Evolutionary conservation across 768 basidiomycete genomes (phyloP).

Genomic region (Austroboletus festivus): DNA sequence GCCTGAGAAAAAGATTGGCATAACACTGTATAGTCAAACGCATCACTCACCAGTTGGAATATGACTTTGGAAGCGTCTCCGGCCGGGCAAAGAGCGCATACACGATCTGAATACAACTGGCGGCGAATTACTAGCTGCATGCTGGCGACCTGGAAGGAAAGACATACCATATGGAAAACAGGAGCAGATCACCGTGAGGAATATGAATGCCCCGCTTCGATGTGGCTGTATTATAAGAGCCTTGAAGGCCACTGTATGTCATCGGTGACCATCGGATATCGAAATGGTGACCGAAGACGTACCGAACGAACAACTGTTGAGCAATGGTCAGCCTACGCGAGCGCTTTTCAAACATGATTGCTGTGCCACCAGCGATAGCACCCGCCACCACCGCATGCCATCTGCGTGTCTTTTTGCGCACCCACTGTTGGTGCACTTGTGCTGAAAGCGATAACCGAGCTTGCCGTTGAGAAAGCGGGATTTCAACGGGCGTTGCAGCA

Average conservation of each 20-base stretch:
- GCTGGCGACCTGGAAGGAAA: background rate
- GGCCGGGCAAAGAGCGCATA: slow-evolving; percentile 76
- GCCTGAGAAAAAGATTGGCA: slow-evolving; percentile 46
- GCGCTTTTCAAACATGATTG: slow-evolving; percentile 75
- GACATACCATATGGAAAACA: slow-evolving; percentile 72
- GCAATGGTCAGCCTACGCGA: slow-evolving; percentile 65
- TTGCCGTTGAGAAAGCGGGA: slow-evolving; percentile 31
- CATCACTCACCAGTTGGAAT: slow-evolving; percentile 60
- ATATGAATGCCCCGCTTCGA: slow-evolving; percentile 62
- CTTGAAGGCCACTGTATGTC: slow-evolving; percentile 73
- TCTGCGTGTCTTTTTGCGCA: slow-evolving; percentile 61
- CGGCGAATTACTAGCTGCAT: background rate
- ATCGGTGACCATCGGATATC: background rate
- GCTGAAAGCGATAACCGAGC: slow-evolving; percentile 61
- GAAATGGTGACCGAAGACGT: background rate
- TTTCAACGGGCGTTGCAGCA: slow-evolving; percentile 12
- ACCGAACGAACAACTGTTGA: slow-evolving; percentile 88
- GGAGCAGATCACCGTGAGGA: slow-evolving; percentile 78
- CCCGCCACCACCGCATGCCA: slow-evolving; percentile 86
- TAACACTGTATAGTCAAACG: background rate
- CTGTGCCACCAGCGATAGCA: slow-evolving; percentile 65
- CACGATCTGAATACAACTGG: slow-evolving; percentile 81
- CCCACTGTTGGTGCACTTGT: slow-evolving; percentile 59
- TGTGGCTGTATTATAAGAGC: slow-evolving; percentile 79
- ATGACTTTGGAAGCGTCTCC: slow-evolving; percentile 80